Base-by-base conservation (phyloP, 2,329 filamentous ascomycete species). In the Curvularia eragrostidis region DNA sequence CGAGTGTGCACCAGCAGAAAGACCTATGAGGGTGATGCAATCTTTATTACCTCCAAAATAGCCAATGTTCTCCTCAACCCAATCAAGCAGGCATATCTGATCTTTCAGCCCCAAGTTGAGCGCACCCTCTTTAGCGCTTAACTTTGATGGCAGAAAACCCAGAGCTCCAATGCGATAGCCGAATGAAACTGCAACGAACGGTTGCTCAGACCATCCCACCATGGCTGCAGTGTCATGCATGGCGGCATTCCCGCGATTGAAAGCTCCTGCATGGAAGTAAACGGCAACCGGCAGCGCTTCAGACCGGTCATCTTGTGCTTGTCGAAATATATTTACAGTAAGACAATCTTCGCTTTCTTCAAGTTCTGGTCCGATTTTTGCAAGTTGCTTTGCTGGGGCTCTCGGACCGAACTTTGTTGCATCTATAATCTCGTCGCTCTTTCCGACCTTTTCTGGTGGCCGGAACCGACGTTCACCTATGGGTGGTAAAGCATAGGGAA, bases 241-340 rank as follows among this genome's bases (percentile, higher is more conserved):
- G 23, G 63, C 54, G 15, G 64, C 62, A 44, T 56, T 68, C 8
- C 67, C 67, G 9, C 66, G 56, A 48, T 77, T 88, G 77, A 89
- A 89, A 5, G 80, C 83, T 2, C 87, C 87, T 43, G 87, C 87
- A 68, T 89, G 87, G 30, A 89, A 75, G 67, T 87, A 88, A 1
- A 89, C 59, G 23, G 65, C 59, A 18, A 66, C 65, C 5, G 67
- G 66, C 36, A 64, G 48, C 18, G 42, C 36, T 18, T 48, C 32
- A 8, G 54, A 50, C 36, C 50, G 43, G 32, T 53, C 50, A 19
- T 49, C 13, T 51, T 42, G 19, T 24, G 56, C 52, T 23, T 57
- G 62, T 44, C 58, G 62, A 55, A 57, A 70, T 7, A 68, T 55
- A 13, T 70, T 70, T n/a, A 62, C 54, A 15, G 58, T 67, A 9